Evolutionary conservation across 164 flowering plant species (phyloP).

Genomic region (Macadamia integrifolia): DNA sequence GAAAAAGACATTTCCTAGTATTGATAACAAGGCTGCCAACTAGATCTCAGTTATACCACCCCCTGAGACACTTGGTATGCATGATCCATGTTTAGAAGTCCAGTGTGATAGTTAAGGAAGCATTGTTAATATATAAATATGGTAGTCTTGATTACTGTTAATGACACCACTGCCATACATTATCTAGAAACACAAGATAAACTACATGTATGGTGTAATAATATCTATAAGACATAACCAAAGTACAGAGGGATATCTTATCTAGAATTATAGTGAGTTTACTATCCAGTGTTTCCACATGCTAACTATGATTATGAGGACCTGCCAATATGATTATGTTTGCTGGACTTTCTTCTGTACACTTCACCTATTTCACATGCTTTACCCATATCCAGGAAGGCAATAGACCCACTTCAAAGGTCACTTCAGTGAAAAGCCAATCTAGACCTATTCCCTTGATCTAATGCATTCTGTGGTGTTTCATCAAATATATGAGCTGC

Average conservation of each 20-base stretch:
- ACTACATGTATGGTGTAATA: neutral
- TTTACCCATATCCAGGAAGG: neutral
- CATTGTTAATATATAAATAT: too few species aligned
- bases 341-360: neutral
- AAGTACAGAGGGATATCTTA: neutral
- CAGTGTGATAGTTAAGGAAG: too few species aligned
- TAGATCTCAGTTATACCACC: slow-evolving; percentile 1
- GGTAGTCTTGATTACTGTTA: neutral
- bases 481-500: too few species aligned
- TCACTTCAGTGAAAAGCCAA: too few species aligned
- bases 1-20: slow-evolving; percentile 5
- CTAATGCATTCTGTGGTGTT: too few species aligned
- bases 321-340: neutral
- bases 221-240: neutral
- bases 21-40: neutral
- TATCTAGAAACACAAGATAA: neutral
- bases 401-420: too few species aligned
- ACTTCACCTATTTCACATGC: too few species aligned
- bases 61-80: neutral
- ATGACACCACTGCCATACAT: too few species aligned
- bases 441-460: too few species aligned
- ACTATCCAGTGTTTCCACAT: too few species aligned
- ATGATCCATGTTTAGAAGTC: neutral
- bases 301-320: too few species aligned
- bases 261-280: too few species aligned